phyloP scores from a whole-genome alignment of 768 basidiomycete genomes.

The Lactarius sanguifluus region DNA sequence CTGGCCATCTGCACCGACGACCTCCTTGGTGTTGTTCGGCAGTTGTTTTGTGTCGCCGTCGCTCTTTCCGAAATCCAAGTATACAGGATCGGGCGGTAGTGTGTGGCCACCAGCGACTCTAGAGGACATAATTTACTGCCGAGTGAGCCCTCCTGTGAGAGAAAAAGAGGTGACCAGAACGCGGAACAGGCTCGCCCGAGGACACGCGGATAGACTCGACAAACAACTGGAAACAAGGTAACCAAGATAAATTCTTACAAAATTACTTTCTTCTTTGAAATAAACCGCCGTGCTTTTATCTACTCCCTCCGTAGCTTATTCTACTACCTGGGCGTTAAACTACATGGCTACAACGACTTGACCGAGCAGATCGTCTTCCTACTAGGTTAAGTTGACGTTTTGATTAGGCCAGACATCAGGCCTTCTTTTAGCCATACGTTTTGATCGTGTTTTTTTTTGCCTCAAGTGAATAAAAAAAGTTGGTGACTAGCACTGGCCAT shows the following conservation, averaged over 20 bases:
- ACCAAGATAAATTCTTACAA: neutral
- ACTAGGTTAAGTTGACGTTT: conserved; percentile 46
- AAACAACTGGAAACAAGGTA: conserved; percentile 2
- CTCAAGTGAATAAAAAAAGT: neutral
- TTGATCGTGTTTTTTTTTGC: neutral
- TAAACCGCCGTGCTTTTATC: conserved; percentile 53
- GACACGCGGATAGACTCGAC: neutral
- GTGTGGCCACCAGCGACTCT: conserved; percentile 25
- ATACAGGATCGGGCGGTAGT: conserved; percentile 55
- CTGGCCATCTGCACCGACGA: conserved; percentile 57
- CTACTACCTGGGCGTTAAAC: conserved; percentile 66
- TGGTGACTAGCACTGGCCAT: neutral
- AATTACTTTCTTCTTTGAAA: neutral
- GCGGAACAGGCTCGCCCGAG: neutral
- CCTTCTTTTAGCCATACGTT: neutral
- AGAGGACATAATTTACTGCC: conserved; percentile 23
- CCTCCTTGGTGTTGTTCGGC: conserved; percentile 56
- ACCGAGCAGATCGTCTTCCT: conserved; percentile 61
- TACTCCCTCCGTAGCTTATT: conserved; percentile 50
- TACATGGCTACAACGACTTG: conserved; percentile 53
- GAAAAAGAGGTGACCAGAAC: conserved; percentile 13
- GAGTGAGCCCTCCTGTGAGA: neutral
- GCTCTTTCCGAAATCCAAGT: conserved; percentile 56
- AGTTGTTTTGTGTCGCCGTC: conserved; percentile 57
- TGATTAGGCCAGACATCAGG: conserved; percentile 36